A percentile compares a stretch with the other conserved stretches of the same genome.
phyloP scores from a whole-genome alignment of 2,329 filamentous ascomycete genomes.

The Aphanoascus verrucosus region DNA sequence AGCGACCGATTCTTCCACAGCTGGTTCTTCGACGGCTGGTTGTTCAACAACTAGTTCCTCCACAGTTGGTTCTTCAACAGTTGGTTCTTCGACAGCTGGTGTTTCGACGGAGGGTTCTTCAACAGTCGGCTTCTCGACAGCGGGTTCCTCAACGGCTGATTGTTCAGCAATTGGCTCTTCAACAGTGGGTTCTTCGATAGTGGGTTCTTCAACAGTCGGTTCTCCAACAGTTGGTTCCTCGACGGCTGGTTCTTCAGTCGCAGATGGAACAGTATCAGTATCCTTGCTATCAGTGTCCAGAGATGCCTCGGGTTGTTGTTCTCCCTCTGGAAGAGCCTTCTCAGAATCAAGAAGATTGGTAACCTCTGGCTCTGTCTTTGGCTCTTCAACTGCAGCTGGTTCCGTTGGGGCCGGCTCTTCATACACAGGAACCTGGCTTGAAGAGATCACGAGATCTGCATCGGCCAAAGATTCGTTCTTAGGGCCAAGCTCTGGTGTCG shows the following conservation, averaged over 20 bases:
- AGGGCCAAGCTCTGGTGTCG: not conserved
- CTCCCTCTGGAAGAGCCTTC: not conserved
- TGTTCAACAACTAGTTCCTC: too few species aligned
- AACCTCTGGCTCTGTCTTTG: not conserved
- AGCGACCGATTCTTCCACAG: too few species aligned
- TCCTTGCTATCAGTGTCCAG: not conserved
- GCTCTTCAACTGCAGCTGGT: not conserved
- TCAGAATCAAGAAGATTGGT: not conserved
- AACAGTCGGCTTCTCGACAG: not conserved
- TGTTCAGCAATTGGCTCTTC: too few species aligned
- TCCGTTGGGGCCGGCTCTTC: not conserved
- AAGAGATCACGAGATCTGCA: not conserved
- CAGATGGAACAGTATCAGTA: not conserved
- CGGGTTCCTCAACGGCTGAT: not conserved
- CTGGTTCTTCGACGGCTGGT: too few species aligned
- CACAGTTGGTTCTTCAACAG: too few species aligned
- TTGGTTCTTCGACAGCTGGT: too few species aligned
- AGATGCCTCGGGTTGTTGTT: not conserved
- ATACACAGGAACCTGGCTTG: not conserved
- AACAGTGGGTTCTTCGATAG: too few species aligned
- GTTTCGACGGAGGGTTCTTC: not conserved
- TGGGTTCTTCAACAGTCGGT: too few species aligned
- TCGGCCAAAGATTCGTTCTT: not conserved
- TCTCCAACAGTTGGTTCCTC: too few species aligned
- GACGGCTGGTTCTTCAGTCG: too few species aligned